A percentile compares a stretch with the other conserved stretches of the same genome.
These are phyloP conservation scores for Reutealis trisperma DNA, from an alignment of 345 rosid species.

Conservation along the genomic window DNA sequence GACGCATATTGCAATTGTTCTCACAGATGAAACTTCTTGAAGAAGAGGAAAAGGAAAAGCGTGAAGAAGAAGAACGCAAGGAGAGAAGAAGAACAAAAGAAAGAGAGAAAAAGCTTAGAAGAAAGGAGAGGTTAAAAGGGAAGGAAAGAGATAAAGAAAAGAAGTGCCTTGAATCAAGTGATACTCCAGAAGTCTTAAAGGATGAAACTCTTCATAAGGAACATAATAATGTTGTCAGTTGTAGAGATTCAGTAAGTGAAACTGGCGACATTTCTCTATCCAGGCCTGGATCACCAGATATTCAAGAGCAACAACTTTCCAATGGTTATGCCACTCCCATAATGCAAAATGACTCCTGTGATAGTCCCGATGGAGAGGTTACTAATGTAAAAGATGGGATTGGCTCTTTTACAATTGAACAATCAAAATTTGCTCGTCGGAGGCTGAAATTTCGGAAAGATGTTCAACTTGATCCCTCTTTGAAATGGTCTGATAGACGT, in stretches of 20 bases:
- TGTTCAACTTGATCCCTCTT: conserved; percentile 44
- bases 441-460: conserved; percentile 60
- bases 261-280: conserved; percentile 46
- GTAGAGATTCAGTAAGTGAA: conserved; percentile 44
- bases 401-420: conserved; percentile 49
- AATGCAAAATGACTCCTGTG: conserved; percentile 43
- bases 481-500: conserved; percentile 65
- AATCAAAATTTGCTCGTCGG: conserved; percentile 49
- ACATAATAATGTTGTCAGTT: conserved; percentile 35
- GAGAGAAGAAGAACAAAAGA: conserved; percentile 88
- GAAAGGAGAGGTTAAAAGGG: conserved; percentile 91
- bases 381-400: conserved; percentile 47
- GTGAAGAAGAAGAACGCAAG: conserved; percentile 90
- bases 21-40: conserved; percentile 83
- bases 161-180: conserved; percentile 39
- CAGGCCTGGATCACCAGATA: conserved; percentile 58
- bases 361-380: conserved; percentile 44
- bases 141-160: conserved; percentile 78
- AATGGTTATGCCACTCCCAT: conserved; percentile 36
- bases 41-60: conserved; percentile 96
- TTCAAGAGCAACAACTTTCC: conserved; percentile 41
- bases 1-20: conserved; percentile 6
- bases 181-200: conserved; percentile 30
- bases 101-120: conserved; percentile 85
- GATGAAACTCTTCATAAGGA: conserved; percentile 55